Evolutionary conservation across 2,329 filamentous ascomycete genomes (phyloP).

Genomic region (Talaromyces sp.): DNA sequence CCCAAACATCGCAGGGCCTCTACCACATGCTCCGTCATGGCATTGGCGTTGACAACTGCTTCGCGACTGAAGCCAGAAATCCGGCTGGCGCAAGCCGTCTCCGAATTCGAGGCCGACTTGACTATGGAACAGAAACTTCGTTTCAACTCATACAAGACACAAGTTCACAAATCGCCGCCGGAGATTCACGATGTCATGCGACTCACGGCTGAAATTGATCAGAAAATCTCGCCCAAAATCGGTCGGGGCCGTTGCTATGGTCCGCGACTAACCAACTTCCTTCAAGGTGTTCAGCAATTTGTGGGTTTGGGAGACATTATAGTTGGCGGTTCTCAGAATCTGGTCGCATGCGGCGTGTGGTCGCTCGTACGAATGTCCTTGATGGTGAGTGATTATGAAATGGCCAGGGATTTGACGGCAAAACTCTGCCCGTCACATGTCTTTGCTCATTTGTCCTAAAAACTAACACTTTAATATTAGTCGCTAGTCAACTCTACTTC

Average conservation of each 20-base stretch:
- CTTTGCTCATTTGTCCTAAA: no score
- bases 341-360: slow-evolving; percentile 48
- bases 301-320: slow-evolving; percentile 43
- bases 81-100: slow-evolving; percentile 39
- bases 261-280: slow-evolving; percentile 41
- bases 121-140: slow-evolving; percentile 34
- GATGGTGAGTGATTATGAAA: slow-evolving; percentile 30
- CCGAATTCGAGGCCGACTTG: slow-evolving; percentile 40
- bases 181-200: slow-evolving; percentile 38
- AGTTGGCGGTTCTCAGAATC: slow-evolving; percentile 45
- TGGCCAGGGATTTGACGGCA: no score
- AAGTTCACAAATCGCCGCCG: slow-evolving; percentile 26
- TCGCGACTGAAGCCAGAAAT: slow-evolving; percentile 22
- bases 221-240: slow-evolving; percentile 18
- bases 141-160: neutral
- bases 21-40: neutral
- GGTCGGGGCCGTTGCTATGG: slow-evolving; percentile 35
- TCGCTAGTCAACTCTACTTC: slow-evolving; percentile 17
- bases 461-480: neutral
- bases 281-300: slow-evolving; percentile 44
- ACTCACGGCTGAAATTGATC: slow-evolving; percentile 41
- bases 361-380: slow-evolving; percentile 43
- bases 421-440: no score
- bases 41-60: slow-evolving; percentile 16
- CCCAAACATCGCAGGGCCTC: neutral